phyloP scores from a whole-genome alignment of 2,329 filamentous ascomycete species.

The Ophiocordyceps camponoti-floridani region DNA sequence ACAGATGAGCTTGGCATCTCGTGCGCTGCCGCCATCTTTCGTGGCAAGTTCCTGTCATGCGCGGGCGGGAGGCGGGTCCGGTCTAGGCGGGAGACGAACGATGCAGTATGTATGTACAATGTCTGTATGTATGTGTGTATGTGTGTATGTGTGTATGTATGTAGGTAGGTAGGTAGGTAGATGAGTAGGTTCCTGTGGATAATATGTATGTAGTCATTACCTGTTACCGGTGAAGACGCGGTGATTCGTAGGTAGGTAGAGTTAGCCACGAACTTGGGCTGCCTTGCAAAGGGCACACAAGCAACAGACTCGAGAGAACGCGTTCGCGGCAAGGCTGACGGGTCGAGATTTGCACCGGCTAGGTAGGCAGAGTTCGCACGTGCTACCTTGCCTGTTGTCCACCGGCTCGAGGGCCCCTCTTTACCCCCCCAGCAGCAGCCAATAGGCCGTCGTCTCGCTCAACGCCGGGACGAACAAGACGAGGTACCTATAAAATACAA shows the following conservation, averaged over 20 bases:
- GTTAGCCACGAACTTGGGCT: too few species aligned
- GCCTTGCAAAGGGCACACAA: too few species aligned
- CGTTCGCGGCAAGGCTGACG: too few species aligned
- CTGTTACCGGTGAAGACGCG: too few species aligned
- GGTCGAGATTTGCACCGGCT: not conserved
- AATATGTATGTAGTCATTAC: not conserved
- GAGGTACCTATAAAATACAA: constrained; percentile 22
- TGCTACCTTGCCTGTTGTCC: not conserved
- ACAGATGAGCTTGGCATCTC: too few species aligned
- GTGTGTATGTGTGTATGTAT: too few species aligned
- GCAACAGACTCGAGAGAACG: too few species aligned
- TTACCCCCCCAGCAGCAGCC: not conserved
- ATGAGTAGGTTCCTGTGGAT: too few species aligned
- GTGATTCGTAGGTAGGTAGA: too few species aligned
- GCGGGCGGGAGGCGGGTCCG: not conserved
- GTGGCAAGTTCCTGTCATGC: not conserved
- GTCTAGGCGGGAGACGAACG: not conserved
- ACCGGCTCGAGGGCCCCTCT: not conserved
- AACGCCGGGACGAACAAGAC: not conserved
- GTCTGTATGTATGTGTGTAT: too few species aligned
- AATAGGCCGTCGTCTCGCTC: not conserved
- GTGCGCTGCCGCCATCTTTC: too few species aligned
- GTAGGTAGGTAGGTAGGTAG: not conserved
- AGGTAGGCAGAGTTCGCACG: not conserved
- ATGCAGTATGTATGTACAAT: not conserved